Evolutionary conservation across 306 rosid species (phyloP).

Genomic region (Cucurbita pepo): DNA sequence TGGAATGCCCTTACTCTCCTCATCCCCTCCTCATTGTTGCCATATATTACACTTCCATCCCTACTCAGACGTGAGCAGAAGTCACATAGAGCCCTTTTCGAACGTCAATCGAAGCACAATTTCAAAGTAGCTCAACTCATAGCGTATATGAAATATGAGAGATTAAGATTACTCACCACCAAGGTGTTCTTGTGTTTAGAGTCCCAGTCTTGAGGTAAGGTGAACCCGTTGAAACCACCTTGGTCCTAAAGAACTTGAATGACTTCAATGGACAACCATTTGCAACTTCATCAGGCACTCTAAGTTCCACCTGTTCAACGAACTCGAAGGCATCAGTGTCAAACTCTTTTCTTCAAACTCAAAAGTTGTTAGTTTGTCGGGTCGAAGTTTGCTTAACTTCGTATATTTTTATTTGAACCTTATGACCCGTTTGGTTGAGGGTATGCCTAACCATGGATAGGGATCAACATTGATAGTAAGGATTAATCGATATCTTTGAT

Average conservation of each 20-base stretch:
- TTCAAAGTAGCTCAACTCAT: not conserved
- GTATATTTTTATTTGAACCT: too few relatives aligned
- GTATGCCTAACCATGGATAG: too few relatives aligned
- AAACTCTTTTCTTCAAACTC: not conserved
- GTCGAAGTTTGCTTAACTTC: not conserved
- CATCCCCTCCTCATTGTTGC: conserved; percentile 41
- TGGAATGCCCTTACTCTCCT: conserved; percentile 44
- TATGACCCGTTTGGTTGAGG: too few relatives aligned
- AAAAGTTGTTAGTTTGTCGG: not conserved
- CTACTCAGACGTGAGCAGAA: conserved; percentile 16
- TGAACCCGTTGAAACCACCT: conserved; percentile 25
- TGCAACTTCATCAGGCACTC: conserved; percentile 31
- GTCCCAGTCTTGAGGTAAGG: conserved; percentile 17
- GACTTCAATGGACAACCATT: conserved; percentile 55
- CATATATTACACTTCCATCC: conserved; percentile 82
- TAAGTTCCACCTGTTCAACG: conserved; percentile 33
- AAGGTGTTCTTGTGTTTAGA: conserved; percentile 56
- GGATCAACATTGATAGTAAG: too few relatives aligned
- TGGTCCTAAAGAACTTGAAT: conserved; percentile 52
- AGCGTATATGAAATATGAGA: not conserved
- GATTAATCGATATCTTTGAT: too few relatives aligned
- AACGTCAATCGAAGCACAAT: not conserved
- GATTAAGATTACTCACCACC: conserved; percentile 44
- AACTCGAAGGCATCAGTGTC: not conserved
- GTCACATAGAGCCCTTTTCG: not conserved